phyloP scores from a whole-genome alignment of 176 grass and related monocot genomes.

The Raddia guianensis region DNA sequence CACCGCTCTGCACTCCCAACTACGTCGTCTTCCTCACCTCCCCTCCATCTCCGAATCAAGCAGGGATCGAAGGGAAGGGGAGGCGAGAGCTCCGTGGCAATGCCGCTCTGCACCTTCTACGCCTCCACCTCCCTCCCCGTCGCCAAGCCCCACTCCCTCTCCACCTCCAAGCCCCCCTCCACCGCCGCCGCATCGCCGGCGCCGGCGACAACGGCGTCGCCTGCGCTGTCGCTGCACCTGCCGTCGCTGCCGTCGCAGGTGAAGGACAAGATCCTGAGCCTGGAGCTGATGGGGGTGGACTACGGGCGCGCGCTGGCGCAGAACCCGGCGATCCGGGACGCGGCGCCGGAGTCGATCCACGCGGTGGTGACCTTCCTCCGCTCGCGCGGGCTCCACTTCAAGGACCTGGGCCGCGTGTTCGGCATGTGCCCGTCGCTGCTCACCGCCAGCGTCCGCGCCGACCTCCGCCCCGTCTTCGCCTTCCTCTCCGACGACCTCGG shows the following conservation, averaged over 20 bases:
- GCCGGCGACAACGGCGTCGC: neutral
- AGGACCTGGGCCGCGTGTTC: constrained; percentile 56
- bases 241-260: constrained; percentile 50
- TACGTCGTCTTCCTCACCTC: constrained; percentile 27
- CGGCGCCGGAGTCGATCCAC: constrained; percentile 61
- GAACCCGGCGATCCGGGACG: constrained; percentile 56
- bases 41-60: constrained; percentile 1
- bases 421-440: constrained; percentile 65
- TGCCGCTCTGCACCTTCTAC: constrained; percentile 58
- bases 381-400: constrained; percentile 71
- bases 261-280: constrained; percentile 78
- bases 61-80: too few species aligned
- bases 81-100: neutral
- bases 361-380: constrained; percentile 60
- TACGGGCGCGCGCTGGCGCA: constrained; percentile 46
- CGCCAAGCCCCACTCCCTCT: constrained; percentile 33
- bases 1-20: neutral
- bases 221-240: constrained; percentile 41
- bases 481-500: constrained; percentile 72
- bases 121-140: constrained; percentile 37
- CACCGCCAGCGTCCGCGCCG: constrained; percentile 45
- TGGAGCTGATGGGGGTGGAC: constrained; percentile 83
- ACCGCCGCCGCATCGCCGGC: neutral
- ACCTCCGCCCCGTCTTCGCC: constrained; percentile 65
- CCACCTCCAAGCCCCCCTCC: constrained; percentile 23